Conservation (phyloP, 1,284 basidiomycete species). For the Tremellales sp. region DNA sequence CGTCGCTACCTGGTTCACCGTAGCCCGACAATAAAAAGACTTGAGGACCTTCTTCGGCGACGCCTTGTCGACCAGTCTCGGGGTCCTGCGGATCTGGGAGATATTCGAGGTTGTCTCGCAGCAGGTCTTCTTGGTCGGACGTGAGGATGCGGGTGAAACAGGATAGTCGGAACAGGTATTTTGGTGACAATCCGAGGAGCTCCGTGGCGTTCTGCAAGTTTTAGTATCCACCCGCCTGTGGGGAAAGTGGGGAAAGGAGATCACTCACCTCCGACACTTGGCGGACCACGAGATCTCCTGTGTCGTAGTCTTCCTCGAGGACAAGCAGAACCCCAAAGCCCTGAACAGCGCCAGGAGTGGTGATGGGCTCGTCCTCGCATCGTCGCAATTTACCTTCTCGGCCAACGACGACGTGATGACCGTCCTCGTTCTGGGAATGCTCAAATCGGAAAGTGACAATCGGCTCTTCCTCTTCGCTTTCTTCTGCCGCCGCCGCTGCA, state of each 20-base stretch:
- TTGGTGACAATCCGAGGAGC: constrained; percentile 68
- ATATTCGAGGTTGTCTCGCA: constrained; percentile 75
- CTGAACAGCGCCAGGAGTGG: constrained; percentile 78
- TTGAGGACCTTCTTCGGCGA: constrained; percentile 57
- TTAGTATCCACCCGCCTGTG: constrained; percentile 6
- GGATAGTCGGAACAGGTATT: constrained; percentile 69
- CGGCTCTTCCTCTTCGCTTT: constrained; percentile 25
- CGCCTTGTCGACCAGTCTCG: constrained; percentile 1
- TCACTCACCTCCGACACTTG: constrained; percentile 73
- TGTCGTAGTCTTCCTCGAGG: constrained; percentile 63
- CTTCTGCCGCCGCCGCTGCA: constrained; percentile 6
- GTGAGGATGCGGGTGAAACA: constrained; percentile 73
- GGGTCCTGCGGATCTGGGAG: constrained; percentile 54
- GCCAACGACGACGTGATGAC: constrained; percentile 69
- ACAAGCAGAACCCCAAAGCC: constrained; percentile 79
- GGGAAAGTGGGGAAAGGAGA: not conserved
- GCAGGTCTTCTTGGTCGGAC: constrained; percentile 63
- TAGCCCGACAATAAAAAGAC: constrained; percentile 70
- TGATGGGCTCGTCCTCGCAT: constrained; percentile 87
- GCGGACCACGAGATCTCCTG: constrained; percentile 60
- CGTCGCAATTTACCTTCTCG: constrained; percentile 63
- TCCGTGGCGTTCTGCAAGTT: constrained; percentile 58
- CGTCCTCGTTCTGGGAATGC: constrained; percentile 64
- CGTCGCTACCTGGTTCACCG: constrained; percentile 59
- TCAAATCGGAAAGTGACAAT: constrained; percentile 63